Evolutionary conservation across 2,329 filamentous ascomycete species (phyloP).

Genomic region (Alternaria ventricosa): DNA sequence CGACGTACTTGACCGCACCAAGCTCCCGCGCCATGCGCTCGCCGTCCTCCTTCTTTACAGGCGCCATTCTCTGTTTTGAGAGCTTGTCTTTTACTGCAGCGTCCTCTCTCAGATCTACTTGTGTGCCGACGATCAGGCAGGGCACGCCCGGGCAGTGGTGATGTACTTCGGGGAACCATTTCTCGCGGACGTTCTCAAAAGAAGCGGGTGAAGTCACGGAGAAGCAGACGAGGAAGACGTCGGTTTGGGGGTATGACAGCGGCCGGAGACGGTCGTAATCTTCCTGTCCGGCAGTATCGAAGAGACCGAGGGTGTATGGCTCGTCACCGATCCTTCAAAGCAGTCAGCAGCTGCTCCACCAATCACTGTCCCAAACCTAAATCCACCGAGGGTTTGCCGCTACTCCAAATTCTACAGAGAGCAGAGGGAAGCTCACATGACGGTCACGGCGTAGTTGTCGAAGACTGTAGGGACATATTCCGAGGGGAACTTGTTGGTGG

Average conservation of each 20-base stretch:
- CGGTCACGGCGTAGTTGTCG: conserved; percentile 99
- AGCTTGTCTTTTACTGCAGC: conserved; percentile 87
- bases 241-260: conserved; percentile 96
- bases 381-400: neutral
- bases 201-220: conserved; percentile 96
- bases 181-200: conserved; percentile 98
- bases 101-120: conserved; percentile 95
- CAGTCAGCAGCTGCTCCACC: conserved; percentile 31
- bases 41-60: conserved; percentile 89
- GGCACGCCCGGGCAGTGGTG: conserved; percentile 98
- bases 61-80: conserved; percentile 93
- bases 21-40: conserved; percentile 96
- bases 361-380: neutral
- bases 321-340: conserved; percentile 91
- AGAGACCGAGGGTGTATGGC: conserved; percentile 94
- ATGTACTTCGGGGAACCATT: conserved; percentile 98
- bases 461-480: conserved; percentile 99
- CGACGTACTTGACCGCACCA: conserved; percentile 98
- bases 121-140: conserved; percentile 96
- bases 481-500: conserved; percentile 98
- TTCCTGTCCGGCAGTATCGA: conserved; percentile 98
- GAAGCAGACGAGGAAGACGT: conserved; percentile 99
- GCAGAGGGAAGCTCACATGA: conserved; percentile 75
- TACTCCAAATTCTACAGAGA: neutral
- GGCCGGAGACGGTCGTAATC: conserved; percentile 98